Base-by-base conservation (phyloP, 2,329 filamentous ascomycete genomes). In the Cladosporium cucumerinum region DNA sequence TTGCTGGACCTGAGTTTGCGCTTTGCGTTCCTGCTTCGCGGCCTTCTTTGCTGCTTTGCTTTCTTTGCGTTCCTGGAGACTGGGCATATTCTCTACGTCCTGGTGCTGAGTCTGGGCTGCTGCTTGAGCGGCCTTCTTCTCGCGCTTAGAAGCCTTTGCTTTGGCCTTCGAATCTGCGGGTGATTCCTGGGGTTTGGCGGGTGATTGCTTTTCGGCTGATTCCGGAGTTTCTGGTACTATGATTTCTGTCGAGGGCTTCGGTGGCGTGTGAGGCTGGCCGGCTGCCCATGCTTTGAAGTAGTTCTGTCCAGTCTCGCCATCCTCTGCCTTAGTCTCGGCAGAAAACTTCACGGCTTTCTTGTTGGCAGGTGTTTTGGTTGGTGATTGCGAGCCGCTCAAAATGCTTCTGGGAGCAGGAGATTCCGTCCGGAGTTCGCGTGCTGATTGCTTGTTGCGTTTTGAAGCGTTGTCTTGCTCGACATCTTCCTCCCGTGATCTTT, bases 301-400 rank as follows among this genome's bases (percentile, higher is more conserved):
- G 57, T 81, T 78, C 65, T 82, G 81, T 57, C 80, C 81, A 63
- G 81, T 64, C 46, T 64, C 81, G 23, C 83, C 85, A 73, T 89
- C 86, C 54, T 82, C 76, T 7, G 75, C 77, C 72, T 89, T 89
- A 3, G 86, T 87, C 59, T 88, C 87, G 8, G 84, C 80, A 1
- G 87, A 85, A 72, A 90, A 90, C 1, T 86, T 84, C 10, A 90
- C 87, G 4, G 85, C 86, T 73, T 89, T 89, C 25, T 72, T 69
- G 10, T 64, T 63, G 23, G 55, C 55, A 14, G 57, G 72, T 7
- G 57, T 54, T 26, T 64, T 64, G 30, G 62, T 58, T 14, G 54
- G 54, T 25, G 62, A 59, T 59, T 64, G 62, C 6, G 62, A 62
- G 32, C 60, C 60, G 26, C 49, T 55, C 25, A 62, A 12, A 32